A percentile compares a stretch with the other conserved stretches of the same genome.
Evolutionary conservation across 352 stramenopile species (phyloP).

Genomic region (Globisporangium echinulatum): DNA sequence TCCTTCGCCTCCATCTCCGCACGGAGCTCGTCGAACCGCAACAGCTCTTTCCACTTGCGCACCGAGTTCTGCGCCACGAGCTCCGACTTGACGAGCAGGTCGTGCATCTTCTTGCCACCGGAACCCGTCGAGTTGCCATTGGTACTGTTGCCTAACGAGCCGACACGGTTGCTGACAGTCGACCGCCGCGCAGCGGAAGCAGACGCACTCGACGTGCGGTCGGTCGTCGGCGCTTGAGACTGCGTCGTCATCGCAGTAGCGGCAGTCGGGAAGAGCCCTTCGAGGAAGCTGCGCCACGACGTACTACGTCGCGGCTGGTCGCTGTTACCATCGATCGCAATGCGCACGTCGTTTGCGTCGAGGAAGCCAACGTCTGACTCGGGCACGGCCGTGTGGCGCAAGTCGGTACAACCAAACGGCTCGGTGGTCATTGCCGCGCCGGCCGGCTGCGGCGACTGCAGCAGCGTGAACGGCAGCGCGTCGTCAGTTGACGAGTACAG

Average conservation of each 20-base stretch:
- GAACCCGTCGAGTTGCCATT: background rate
- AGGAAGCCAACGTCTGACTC: slow-evolving; percentile 8
- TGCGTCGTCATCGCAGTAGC: background rate
- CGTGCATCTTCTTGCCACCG: slow-evolving; percentile 51
- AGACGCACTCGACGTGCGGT: background rate
- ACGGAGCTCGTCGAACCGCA: slow-evolving; percentile 66
- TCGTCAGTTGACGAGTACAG: slow-evolving; percentile 42
- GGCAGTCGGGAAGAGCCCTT: slow-evolving; percentile 31
- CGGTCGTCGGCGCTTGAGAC: background rate
- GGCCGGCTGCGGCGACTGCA: slow-evolving; percentile 30
- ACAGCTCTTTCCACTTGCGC: slow-evolving; percentile 65
- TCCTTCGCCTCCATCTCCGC: slow-evolving; percentile 75
- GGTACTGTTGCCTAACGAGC: background rate
- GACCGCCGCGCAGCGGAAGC: slow-evolving; percentile 4
- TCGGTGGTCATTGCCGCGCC: background rate
- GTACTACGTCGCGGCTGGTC: background rate
- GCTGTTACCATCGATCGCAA: background rate
- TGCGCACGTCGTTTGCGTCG: background rate
- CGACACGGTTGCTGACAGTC: slow-evolving; percentile 7
- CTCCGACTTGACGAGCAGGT: slow-evolving; percentile 55
- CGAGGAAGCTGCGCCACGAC: slow-evolving; percentile 45
- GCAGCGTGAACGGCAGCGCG: slow-evolving; percentile 53
- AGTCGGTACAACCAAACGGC: background rate
- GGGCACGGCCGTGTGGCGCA: slow-evolving; percentile 9
- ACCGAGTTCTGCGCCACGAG: slow-evolving; percentile 49